Evolutionary conservation across 2,329 filamentous ascomycete species (phyloP), one percentile per base, ranked within the genome.

Genomic region (Diaporthe sp.): DNA sequence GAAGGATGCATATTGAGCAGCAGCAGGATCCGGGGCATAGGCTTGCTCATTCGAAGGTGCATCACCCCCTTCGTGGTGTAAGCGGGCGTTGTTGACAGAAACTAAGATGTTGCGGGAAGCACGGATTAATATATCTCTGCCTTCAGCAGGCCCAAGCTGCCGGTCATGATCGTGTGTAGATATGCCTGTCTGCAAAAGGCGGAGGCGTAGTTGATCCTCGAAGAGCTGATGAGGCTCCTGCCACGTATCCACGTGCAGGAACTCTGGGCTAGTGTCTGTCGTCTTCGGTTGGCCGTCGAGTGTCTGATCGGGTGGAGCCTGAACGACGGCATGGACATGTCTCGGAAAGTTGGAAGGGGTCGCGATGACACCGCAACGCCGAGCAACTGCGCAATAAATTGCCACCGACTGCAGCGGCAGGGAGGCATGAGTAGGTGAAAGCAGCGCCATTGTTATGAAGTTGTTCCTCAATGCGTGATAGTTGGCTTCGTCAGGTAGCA

Each of bases 41-140:
- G 45, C 45, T 3, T 30, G 54, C 12, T 33, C 15, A 12, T n/a
- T 22, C 0, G 33, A 17, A 30, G 64, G 30, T 6, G 47, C 19
- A 35, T 68, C 64, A 40, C 15, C 35, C 17, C 40, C 35, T 12
- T 50, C 30, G 22, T 42, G 38, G n/a, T 50, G 54, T 42, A 71
- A 50, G 67, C 71, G 80, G 77, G 70, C 74, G 40, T 86, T 85
- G 75, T 90, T 87, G 9, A 92, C 85, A 3, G 90, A 91, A 77
- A 87, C 88, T 79, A 92, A 84, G 76, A 94, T 92, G 81, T 93
- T 94, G 77, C 89, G 89, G 52, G 89, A 88, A n/a, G 89, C 91
- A 55, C 92, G 89, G 55, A 91, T 81, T 12, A 91, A 86, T 77
- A 93, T 89, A 74, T 92, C 88, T 3, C 86, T 82, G 5, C 85